These are phyloP conservation scores for Vaccinium darrowii DNA, from an alignment of 148 eudicot genomes.

Conservation along the genomic window DNA sequence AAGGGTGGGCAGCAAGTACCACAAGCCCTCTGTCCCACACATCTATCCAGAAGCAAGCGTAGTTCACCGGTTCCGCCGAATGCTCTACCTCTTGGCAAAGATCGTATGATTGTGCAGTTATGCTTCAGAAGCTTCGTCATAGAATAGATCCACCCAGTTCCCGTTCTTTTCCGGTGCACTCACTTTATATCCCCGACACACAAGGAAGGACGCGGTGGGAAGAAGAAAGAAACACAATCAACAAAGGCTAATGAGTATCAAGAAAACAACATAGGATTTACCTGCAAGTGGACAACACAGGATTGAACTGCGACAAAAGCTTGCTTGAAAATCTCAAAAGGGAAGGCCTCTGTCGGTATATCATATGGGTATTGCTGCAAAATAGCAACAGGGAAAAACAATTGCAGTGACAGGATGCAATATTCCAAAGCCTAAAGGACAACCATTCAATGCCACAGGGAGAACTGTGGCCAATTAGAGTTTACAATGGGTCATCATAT, in stretches of 20 bases:
- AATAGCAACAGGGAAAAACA: constrained; percentile 7
- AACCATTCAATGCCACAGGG: not conserved
- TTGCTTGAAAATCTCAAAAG: constrained; percentile 95
- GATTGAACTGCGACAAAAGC: constrained; percentile 98
- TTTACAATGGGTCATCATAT: not conserved
- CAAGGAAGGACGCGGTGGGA: too few relatives aligned
- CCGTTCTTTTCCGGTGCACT: too few relatives aligned
- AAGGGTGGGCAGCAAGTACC: too few relatives aligned
- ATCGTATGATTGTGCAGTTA: too few relatives aligned
- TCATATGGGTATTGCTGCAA: constrained; percentile 98
- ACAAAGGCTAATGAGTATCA: not conserved
- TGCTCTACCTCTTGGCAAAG: too few relatives aligned
- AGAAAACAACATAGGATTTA: constrained; percentile 20
- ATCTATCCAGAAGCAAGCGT: too few relatives aligned
- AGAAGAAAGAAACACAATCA: not conserved
- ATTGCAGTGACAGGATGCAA: not conserved
- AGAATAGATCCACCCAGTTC: too few relatives aligned
- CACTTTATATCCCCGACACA: too few relatives aligned
- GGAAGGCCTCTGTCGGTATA: constrained; percentile 96
- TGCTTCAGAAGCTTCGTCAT: too few relatives aligned
- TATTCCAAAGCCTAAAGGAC: not conserved
- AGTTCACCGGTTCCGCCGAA: too few relatives aligned
- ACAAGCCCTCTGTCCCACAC: too few relatives aligned
- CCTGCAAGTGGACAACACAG: constrained; percentile 99
- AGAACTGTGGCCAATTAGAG: not conserved